phyloP scores from a whole-genome alignment of 371 early-diverging fungal genomes.

The Syncephalis plumigaleata region DNA sequence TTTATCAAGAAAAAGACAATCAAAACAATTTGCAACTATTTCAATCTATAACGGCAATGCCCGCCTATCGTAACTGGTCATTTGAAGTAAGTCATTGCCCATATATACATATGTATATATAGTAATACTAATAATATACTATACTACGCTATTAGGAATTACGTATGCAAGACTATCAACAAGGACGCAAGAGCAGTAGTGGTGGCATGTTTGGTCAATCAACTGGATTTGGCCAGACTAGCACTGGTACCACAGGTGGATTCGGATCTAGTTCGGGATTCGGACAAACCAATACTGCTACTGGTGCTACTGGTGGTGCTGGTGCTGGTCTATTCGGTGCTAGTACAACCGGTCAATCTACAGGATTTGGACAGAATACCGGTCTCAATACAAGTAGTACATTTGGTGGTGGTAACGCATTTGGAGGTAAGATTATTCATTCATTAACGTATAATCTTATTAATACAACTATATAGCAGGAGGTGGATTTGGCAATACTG shows the following conservation, averaged over 20 bases:
- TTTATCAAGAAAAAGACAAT: slow-evolving; percentile 46
- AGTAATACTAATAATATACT: too few species aligned
- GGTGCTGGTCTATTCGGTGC: not conserved
- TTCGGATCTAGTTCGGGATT: not conserved
- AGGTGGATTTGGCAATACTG: slow-evolving; percentile 1
- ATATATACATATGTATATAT: not conserved
- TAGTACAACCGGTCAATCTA: not conserved
- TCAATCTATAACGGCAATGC: slow-evolving; percentile 79
- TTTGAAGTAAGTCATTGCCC: slow-evolving; percentile 33
- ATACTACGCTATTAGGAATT: slow-evolving; percentile 41
- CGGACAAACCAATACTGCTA: not conserved
- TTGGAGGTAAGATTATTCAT: too few species aligned
- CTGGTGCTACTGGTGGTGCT: not conserved
- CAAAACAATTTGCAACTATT: slow-evolving; percentile 39
- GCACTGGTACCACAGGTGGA: slow-evolving; percentile 3
- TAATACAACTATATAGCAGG: not conserved
- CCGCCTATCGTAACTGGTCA: slow-evolving; percentile 65
- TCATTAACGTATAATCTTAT: too few species aligned
- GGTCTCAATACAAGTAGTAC: too few species aligned
- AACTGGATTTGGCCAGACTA: slow-evolving; percentile 11
- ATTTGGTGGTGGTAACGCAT: too few species aligned
- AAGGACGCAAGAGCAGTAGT: slow-evolving; percentile 50
- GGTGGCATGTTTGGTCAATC: slow-evolving; percentile 3
- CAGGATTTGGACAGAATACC: not conserved
- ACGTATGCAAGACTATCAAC: slow-evolving; percentile 73